Evolutionary conservation across 768 basidiomycete genomes (phyloP), one percentile per base, ranked within the genome.

Genomic region (Tubosaeta brunneosetosa): DNA sequence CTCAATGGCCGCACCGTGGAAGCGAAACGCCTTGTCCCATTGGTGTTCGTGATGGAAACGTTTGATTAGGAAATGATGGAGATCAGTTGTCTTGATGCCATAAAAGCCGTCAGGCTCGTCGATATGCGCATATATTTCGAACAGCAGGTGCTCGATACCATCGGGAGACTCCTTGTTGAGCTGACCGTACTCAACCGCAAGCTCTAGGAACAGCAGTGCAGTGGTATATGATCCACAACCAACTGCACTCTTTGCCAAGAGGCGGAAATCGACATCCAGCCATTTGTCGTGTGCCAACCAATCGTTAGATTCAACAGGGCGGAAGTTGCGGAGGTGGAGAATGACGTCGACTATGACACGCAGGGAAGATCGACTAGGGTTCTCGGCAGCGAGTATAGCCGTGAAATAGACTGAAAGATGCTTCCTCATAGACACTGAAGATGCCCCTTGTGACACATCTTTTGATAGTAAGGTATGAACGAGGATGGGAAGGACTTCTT

Each of bases 51-150:
- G 97, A 59, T 91, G 89, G 56, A 95, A 86, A 10, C 91, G 83
- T 56, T 84, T 86, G 47, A 94, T 76, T 33, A 99, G 77, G 51
- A 94, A 88, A 41, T 81, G 78, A 25, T 83, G 79, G n/a, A 90
- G 78, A 63, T 98, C 84, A 31, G 77, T 70, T 7, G 87, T 84
- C 55, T 85, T 78, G 53, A 98, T 93, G 6, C 93, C 93, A 68
- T 99, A 99, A 67, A 99, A 99, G 2, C 97, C 94, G 61, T 99
- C 97, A 0, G 94, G 94, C 66, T 99, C 97, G 62, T 97, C 94
- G 54, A 99, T 93, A 60, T 93, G 88, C 49, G 85, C 84, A 63
- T 98, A 99, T 46, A 98, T 92, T 46, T 88, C 86, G 72, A 93
- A 97, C 19, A 98, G 72, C 25, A 94, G 76, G 52, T 87, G 74